Evolutionary conservation across 306 rosid species (phyloP).

Genomic region (Cicer chorassanicum): DNA sequence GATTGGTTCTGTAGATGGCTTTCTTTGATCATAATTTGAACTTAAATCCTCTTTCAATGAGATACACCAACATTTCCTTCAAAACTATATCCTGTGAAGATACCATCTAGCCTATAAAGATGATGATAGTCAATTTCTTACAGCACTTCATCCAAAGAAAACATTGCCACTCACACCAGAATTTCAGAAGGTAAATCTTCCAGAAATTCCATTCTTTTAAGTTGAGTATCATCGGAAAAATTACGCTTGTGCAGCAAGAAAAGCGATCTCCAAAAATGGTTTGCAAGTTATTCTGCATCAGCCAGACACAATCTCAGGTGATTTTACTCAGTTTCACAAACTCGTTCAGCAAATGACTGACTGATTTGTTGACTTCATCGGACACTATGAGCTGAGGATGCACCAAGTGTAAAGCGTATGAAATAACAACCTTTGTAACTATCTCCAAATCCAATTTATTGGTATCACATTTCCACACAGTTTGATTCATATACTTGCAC

Average conservation of each 20-base stretch:
- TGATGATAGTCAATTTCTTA: not conserved
- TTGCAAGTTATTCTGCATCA: constrained; percentile 23
- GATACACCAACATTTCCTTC: not conserved
- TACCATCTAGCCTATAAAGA: not conserved
- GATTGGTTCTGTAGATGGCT: not conserved
- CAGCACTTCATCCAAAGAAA: constrained; percentile 10
- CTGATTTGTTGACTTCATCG: constrained; percentile 52
- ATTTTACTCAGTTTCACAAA: constrained; percentile 62
- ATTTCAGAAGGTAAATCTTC: constrained; percentile 4
- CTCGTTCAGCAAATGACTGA: constrained; percentile 66
- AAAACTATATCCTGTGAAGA: not conserved
- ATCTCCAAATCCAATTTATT: constrained; percentile 54
- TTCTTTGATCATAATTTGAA: not conserved
- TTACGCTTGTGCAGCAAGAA: constrained; percentile 1
- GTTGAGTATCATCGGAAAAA: constrained; percentile 18
- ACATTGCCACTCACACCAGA: not conserved
- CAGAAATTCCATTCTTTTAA: not conserved
- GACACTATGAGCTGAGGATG: constrained; percentile 62
- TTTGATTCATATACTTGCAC: constrained; percentile 58
- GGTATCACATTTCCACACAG: constrained; percentile 52
- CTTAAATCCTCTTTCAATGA: not conserved
- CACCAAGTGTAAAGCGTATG: constrained; percentile 60
- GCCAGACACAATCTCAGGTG: constrained; percentile 34
- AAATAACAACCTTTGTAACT: constrained; percentile 55
- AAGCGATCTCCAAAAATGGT: constrained; percentile 23